A percentile compares a stretch with the other conserved stretches of the same genome.
These are phyloP conservation scores for Gossypium davidsonii DNA, from an alignment of 441 rosid species.

Conservation along the genomic window DNA sequence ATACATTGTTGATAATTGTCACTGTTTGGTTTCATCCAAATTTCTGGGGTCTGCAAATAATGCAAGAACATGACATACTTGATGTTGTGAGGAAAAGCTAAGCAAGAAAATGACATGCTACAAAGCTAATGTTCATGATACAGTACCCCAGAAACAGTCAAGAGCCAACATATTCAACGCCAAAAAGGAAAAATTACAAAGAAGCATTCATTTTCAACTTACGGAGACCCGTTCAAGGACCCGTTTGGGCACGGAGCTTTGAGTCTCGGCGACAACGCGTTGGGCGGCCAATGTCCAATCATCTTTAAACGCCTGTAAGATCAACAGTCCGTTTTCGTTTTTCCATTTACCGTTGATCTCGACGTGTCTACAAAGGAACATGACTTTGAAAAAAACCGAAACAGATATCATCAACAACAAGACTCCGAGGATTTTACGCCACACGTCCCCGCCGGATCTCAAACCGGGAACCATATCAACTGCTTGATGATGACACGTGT, in stretches of 20 bases:
- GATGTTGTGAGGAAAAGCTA: not conserved
- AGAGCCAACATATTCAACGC: conserved; percentile 20
- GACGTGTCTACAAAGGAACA: conserved; percentile 33
- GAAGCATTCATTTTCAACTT: conserved; percentile 27
- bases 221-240: conserved; percentile 49
- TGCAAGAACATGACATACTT: not conserved
- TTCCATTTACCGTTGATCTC: conserved; percentile 20
- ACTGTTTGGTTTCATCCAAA: conserved; percentile 85
- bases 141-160: not conserved
- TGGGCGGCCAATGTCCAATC: conserved; percentile 62
- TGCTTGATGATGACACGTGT: conserved; percentile 35
- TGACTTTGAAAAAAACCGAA: conserved; percentile 53
- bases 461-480: conserved; percentile 35
- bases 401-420: conserved; percentile 45
- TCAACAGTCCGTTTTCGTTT: conserved; percentile 29
- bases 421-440: conserved; percentile 40
- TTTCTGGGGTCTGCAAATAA: conserved; percentile 54
- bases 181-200: not conserved
- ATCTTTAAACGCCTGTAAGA: conserved; percentile 42
- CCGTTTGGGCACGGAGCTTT: conserved; percentile 36
- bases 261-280: conserved; percentile 34
- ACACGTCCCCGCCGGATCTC: conserved; percentile 40
- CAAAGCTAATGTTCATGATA: not conserved
- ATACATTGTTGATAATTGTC: conserved; percentile 58
- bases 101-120: not conserved